phyloP scores from a whole-genome alignment of 345 rosid genomes.

The Triadica sebifera region DNA sequence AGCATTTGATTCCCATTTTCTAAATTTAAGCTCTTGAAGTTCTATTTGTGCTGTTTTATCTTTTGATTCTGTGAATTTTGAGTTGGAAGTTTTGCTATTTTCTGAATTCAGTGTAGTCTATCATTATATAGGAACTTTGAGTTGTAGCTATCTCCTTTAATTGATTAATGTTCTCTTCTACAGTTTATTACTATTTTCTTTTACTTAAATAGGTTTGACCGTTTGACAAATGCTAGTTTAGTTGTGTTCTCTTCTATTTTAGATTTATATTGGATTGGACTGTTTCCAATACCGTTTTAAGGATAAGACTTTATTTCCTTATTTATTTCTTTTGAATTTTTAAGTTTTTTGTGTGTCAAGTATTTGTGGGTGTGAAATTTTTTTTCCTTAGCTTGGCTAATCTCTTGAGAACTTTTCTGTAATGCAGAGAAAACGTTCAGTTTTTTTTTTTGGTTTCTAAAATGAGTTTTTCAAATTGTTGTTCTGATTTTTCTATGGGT shows the following conservation, averaged over 20 bases:
- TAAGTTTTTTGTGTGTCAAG: neutral
- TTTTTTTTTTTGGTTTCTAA: neutral
- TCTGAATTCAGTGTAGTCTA: no score
- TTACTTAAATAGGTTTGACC: neutral
- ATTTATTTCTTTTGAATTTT: neutral
- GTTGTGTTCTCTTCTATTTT: neutral
- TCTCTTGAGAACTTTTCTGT: neutral
- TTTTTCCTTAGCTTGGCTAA: neutral
- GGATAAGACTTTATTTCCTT: neutral
- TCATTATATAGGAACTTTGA: no score
- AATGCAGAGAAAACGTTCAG: neutral
- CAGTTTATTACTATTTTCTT: neutral
- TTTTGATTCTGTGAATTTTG: neutral
- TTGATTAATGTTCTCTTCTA: neutral
- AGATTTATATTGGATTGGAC: neutral
- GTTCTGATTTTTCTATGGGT: neutral
- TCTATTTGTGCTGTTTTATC: neutral
- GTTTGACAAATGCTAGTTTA: no score
- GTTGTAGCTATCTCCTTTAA: no score
- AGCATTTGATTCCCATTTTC: neutral
- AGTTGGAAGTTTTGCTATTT: neutral
- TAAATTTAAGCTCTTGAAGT: neutral
- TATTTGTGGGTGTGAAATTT: neutral
- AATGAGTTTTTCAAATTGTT: neutral
- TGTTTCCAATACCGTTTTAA: neutral